Evolutionary conservation across 345 rosid species (phyloP), one percentile per base, ranked within the genome.

Genomic region (Sisymbrium altissimum): DNA sequence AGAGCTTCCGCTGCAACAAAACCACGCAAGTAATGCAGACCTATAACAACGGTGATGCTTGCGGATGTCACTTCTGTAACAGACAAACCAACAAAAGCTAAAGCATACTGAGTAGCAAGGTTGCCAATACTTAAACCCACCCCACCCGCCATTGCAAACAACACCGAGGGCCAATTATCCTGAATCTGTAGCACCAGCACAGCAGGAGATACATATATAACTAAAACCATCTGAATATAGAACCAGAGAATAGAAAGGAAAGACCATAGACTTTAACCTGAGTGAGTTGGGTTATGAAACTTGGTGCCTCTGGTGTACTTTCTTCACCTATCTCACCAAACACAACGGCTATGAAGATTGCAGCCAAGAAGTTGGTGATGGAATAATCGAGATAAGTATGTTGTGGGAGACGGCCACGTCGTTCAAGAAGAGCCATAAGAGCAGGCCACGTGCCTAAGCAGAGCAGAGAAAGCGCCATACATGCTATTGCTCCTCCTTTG

Each of bases 361-460:
- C 93, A 56, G 92, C 90, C 57, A 85, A 77, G 69, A 90, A 83
- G 80, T 89, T 93, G 11, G 92, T 83, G 75, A 87, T 73, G 13
- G 97, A 83, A 54, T 87, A 93, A 82, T 93, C 96, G 14, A 90
- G 96, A 74, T 87, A 93, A 66, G 96, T 90, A 55, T 93, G 97
- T 59, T 90, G 98, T 66, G 98, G 97, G 62, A 87, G 96, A 18
- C 96, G 90, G 2, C 96, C 98, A 23, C 92, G 82, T 46, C 97
- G 74, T 77, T 93, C 97, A 6, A 93, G 83, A 9, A 89, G 88
- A 64, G 92, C 85, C 74, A 93, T 38, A 38, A 90, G 11, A 68
- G 92, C 98, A 66, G 96, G 98, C 93, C 93, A 93, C 68, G 97
- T 90, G 19, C 98, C 97, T 68, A 93, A 71, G 78, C 87, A 89